These are phyloP conservation scores for Apiotrichum montevideense DNA, from an alignment of 1,284 basidiomycete species.

Conservation along the genomic window DNA sequence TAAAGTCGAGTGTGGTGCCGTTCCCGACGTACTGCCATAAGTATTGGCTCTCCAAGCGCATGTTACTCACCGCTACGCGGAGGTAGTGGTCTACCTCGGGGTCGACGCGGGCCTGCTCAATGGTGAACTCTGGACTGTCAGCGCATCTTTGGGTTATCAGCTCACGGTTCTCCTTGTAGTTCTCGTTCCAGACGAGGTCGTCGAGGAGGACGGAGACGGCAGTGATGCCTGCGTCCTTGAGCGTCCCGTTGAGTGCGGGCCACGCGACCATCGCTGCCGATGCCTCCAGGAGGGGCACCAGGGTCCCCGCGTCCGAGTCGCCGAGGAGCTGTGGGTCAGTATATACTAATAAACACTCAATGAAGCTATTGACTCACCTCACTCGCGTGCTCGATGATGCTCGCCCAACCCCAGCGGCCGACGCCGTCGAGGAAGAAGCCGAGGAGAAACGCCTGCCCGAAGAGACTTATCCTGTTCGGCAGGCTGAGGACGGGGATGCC, in stretches of 20 bases:
- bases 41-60: background rate
- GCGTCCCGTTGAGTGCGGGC: constrained; percentile 15
- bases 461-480: constrained; percentile 35
- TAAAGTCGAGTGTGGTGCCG: constrained; percentile 29
- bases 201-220: constrained; percentile 26
- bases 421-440: constrained; percentile 42
- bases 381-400: constrained; percentile 27
- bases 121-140: constrained; percentile 7
- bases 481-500: constrained; percentile 36
- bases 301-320: constrained; percentile 21
- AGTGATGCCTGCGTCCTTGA: constrained; percentile 13
- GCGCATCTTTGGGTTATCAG: background rate
- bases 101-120: constrained; percentile 11
- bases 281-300: constrained; percentile 10
- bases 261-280: constrained; percentile 12
- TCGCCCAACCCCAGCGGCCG: constrained; percentile 41
- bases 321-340: constrained; percentile 21
- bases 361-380: background rate
- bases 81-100: constrained; percentile 27
- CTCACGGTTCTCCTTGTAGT: constrained; percentile 18
- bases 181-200: constrained; percentile 21
- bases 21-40: constrained; percentile 21
- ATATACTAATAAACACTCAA: no score
- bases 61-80: constrained; percentile 26
- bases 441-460: constrained; percentile 35